Percentiles rank a stretch among this genome's conserved stretches.
These are phyloP conservation scores for Trichoderma breve DNA, from an alignment of 2,329 filamentous ascomycete genomes.

Conservation along the genomic window DNA sequence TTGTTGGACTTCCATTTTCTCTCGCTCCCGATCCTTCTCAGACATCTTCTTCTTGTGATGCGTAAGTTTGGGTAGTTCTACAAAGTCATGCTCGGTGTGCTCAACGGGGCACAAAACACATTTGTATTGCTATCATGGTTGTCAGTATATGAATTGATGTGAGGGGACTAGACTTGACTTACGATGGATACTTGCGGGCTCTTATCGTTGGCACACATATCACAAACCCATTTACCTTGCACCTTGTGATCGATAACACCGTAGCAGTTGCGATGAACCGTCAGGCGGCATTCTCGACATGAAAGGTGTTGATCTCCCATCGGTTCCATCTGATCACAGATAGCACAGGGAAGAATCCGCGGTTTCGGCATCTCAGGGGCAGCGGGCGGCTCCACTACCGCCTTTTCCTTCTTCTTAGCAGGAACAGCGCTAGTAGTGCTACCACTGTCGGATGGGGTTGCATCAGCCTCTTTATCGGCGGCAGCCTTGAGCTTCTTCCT, in stretches of 20 bases:
- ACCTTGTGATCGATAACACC: constrained; percentile 72
- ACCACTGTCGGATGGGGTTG: constrained; percentile 44
- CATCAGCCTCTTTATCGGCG: constrained; percentile 52
- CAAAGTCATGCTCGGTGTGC: constrained; percentile 75
- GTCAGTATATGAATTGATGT: constrained; percentile 24
- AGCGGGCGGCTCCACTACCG: constrained; percentile 53
- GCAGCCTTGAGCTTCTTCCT: constrained; percentile 63
- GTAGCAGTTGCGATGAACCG: constrained; percentile 90
- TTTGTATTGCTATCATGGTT: constrained; percentile 66
- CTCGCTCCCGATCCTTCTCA: constrained; percentile 86
- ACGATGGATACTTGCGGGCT: constrained; percentile 89
- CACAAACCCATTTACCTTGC: constrained; percentile 84
- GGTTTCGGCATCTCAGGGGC: constrained; percentile 76
- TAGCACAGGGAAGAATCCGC: constrained; percentile 75
- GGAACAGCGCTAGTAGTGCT: constrained; percentile 38
- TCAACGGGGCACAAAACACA: constrained; percentile 89
- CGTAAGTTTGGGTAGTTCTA: constrained; percentile 61
- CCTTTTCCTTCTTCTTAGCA: constrained; percentile 59
- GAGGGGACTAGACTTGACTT: constrained; percentile 39
- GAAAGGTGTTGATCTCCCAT: constrained; percentile 69
- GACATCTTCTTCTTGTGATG: constrained; percentile 78
- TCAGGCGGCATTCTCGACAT: constrained; percentile 85
- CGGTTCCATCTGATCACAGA: constrained; percentile 75
- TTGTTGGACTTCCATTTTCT: constrained; percentile 80
- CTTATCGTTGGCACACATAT: constrained; percentile 93